Conservation (phyloP, 176 grass and related monocot genomes). For the Tillandsia leiboldiana region DNA sequence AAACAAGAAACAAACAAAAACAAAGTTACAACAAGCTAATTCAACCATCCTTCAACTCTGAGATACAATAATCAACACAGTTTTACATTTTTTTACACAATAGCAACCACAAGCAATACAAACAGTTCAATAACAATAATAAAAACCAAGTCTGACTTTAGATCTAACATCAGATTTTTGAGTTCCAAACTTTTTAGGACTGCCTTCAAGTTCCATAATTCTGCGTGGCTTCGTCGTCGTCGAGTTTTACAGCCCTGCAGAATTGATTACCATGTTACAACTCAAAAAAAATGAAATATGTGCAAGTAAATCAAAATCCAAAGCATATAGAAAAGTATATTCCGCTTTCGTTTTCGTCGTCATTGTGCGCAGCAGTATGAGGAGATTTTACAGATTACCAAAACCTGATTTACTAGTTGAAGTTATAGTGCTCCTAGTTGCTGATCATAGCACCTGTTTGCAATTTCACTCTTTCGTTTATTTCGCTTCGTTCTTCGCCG, state of each 20-base stretch:
- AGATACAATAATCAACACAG: background rate
- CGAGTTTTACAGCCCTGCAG: conserved; percentile 14
- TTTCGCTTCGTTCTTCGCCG: conserved; percentile 1
- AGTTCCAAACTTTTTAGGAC: too few relatives aligned
- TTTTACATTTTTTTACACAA: background rate
- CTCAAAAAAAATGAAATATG: conserved; percentile 25
- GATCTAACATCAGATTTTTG: too few relatives aligned
- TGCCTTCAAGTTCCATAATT: background rate
- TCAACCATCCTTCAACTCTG: background rate
- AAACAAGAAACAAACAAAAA: background rate
- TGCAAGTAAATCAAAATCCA: background rate
- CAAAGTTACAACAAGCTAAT: background rate
- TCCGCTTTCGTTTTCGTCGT: too few relatives aligned
- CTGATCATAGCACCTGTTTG: too few relatives aligned
- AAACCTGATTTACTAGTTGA: too few relatives aligned
- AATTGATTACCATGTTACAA: conserved; percentile 18
- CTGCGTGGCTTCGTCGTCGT: conserved; percentile 10
- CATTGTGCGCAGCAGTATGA: too few relatives aligned
- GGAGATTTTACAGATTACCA: too few relatives aligned
- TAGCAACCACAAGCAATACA: background rate
- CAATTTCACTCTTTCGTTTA: background rate
- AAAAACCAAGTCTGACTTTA: too few relatives aligned
- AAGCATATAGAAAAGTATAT: too few relatives aligned
- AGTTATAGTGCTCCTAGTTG: too few relatives aligned
- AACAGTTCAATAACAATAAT: too few relatives aligned